Evolutionary conservation across 2,329 filamentous ascomycete species (phyloP), one percentile per base, ranked within the genome.

Genomic region (Fusarium temperatum): DNA sequence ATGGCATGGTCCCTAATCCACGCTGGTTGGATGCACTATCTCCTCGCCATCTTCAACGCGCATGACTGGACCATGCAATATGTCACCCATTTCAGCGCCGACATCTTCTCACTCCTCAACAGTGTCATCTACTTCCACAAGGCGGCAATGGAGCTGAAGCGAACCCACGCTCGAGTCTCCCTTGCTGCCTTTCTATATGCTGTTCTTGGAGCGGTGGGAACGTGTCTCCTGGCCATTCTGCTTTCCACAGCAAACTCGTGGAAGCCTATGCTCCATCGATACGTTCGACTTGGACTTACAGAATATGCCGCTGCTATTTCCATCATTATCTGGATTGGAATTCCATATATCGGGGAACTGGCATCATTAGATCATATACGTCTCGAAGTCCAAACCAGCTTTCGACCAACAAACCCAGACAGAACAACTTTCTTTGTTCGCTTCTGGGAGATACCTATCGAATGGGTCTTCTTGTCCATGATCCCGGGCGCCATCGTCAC

Each of bases 11-110:
- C 89, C 6, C 84, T 91, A 41, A 90, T 92, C 58, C 90, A 92
- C 78, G 85, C 90, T 12, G 88, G 85, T 13, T 92, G 90, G 90
- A 88, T 92, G 85, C 89, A 91, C 77, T 88, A 87, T 73, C 80
- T 92, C 7, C 84, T 92, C 18, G 90, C 90, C 62, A 87, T 91
- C 57, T 88, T 92, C 80, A 92, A 92, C 79, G 90, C 90, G 8
- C 90, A 92, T 77, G 90, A 92, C 80, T 92, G 89, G 88, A 92
- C 90, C 0, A 92, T 92, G 90, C 85, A 88, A 75, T 92, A 92
- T 79, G 90, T 92, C 55, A 92, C 90, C 5, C 89, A 87, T 26
- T 92, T 92, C 79, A 90, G 86, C 68, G 90, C 88, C 48, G 90
- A 92, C 78, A 90, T 92, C 62, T 92, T 92, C 78, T 90, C 89